Percentiles rank a stretch among this genome's conserved stretches.
Evolutionary conservation across 1,284 basidiomycete genomes (phyloP).

Genomic region (Fomitopsis palustris): DNA sequence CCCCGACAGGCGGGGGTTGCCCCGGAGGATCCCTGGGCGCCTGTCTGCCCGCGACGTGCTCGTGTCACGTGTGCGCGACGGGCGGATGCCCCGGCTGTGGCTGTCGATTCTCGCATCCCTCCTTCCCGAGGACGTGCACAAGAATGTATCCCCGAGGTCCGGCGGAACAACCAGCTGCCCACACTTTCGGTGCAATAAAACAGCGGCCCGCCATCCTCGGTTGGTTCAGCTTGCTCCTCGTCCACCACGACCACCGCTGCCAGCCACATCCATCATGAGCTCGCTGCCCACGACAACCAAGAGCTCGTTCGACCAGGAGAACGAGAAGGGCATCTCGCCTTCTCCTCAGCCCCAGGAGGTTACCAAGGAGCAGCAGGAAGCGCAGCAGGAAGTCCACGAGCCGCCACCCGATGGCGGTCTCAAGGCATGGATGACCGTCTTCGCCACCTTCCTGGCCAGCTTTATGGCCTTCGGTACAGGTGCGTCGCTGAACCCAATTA

Average conservation of each 20-base stretch:
- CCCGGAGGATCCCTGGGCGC: not conserved
- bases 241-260: not conserved
- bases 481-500: not conserved
- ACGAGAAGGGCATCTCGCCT: not conserved
- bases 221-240: not conserved
- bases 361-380: not conserved
- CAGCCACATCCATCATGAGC: not conserved
- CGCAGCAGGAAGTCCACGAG: not conserved
- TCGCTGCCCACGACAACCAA: not conserved
- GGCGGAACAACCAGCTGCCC: not conserved
- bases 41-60: not conserved
- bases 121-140: not conserved
- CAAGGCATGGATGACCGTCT: not conserved
- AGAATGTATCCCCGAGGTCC: not conserved
- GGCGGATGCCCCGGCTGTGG: not conserved
- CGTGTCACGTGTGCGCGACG: not conserved
- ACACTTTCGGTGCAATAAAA: not conserved
- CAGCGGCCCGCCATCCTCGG: not conserved
- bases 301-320: not conserved
- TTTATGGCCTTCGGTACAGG: slow-evolving; percentile 1
- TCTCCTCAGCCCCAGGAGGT: not conserved
- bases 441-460: slow-evolving; percentile 1
- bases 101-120: not conserved
- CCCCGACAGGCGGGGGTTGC: not conserved
- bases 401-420: not conserved